A percentile compares a stretch with the other conserved stretches of the same genome.
Evolutionary conservation across 345 rosid genomes (phyloP).

Genomic region (Citrus reticulata): DNA sequence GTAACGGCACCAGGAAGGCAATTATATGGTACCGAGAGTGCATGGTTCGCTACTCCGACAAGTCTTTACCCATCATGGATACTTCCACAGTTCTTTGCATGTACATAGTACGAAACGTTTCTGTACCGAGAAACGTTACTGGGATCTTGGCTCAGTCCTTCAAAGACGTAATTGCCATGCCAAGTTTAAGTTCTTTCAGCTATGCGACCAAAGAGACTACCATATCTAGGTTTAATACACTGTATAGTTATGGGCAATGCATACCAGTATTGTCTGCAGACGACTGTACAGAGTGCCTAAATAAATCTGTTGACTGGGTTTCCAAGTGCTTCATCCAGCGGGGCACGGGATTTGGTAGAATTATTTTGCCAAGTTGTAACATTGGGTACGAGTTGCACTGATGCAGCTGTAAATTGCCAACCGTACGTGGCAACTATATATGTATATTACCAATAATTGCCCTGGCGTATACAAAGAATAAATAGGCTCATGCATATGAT

Average conservation of each 20-base stretch:
- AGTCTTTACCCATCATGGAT: constrained; percentile 1
- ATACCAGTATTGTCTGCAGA: constrained; percentile 1
- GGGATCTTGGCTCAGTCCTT: not conserved
- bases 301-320: not conserved
- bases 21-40: constrained; percentile 33
- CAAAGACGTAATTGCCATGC: not conserved
- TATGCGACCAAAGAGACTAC: not conserved
- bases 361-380: constrained; percentile 17
- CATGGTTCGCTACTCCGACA: constrained; percentile 25
- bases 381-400: constrained; percentile 5
- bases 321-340: not conserved
- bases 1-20: constrained; percentile 25
- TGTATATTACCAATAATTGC: too few species aligned
- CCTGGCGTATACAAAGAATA: too few species aligned
- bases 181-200: not conserved
- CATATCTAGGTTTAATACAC: not conserved
- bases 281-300: constrained; percentile 1
- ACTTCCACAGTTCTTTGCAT: accelerated
- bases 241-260: constrained; percentile 22
- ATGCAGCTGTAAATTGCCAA: too few species aligned
- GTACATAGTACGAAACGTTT: not conserved
- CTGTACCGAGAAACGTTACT: not conserved
- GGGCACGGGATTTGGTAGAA: not conserved
- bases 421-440: too few species aligned
- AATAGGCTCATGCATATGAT: too few species aligned